Evolutionary conservation across 1,284 basidiomycete species (phyloP).

Genomic region (Moesziomyces antarcticus): DNA sequence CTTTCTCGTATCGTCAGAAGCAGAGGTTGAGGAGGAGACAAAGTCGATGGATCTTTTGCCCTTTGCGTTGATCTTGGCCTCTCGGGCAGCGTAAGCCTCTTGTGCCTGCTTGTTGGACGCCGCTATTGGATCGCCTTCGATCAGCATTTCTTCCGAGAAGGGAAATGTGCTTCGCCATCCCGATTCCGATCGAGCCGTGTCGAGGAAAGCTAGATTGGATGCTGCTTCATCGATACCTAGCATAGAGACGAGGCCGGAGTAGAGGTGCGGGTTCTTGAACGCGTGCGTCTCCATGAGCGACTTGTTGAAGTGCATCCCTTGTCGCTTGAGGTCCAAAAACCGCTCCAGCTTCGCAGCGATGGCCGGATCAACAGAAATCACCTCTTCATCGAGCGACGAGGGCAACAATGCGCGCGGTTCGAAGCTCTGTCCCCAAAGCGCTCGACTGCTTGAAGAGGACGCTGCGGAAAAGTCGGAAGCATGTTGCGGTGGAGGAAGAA

Average conservation of each 20-base stretch:
- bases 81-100: neutral
- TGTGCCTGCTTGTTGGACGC: neutral
- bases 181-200: slow-evolving; percentile 5
- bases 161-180: slow-evolving; percentile 20
- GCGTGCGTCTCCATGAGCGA: slow-evolving; percentile 87
- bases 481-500: neutral
- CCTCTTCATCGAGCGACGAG: too few relatives aligned
- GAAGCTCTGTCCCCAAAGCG: slow-evolving; percentile 17
- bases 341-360: slow-evolving; percentile 73
- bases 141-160: slow-evolving; percentile 6
- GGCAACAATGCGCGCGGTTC: neutral
- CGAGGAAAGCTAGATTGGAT: slow-evolving; percentile 26
- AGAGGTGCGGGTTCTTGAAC: slow-evolving; percentile 94
- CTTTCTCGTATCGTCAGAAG: neutral
- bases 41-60: slow-evolving; percentile 8
- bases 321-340: slow-evolving; percentile 76
- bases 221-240: slow-evolving; percentile 82
- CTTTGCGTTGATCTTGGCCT: neutral
- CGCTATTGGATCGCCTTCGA: slow-evolving; percentile 22
- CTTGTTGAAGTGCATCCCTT: slow-evolving; percentile 90
- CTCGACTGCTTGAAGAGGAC: neutral
- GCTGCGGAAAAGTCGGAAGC: neutral
- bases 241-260: slow-evolving; percentile 91
- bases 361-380: slow-evolving; percentile 3
- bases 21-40: neutral